phyloP scores from a whole-genome alignment of 148 eudicot species.

The Vaccinium vitisidaea region DNA sequence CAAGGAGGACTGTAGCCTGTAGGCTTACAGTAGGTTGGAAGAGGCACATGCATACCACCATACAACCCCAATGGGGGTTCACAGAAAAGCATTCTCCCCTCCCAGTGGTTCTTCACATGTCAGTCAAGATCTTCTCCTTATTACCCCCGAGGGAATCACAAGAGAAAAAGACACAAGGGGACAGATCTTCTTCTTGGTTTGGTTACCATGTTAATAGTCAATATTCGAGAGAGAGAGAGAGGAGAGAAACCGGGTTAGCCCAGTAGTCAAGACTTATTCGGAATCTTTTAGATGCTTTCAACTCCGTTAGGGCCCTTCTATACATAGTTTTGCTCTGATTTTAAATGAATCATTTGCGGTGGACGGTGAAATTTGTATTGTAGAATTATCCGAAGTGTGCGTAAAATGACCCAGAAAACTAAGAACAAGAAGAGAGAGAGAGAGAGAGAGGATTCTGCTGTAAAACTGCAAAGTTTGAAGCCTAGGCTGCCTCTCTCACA shows the following conservation, averaged over 20 bases:
- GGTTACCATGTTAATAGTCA: not conserved
- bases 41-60: conserved; percentile 8
- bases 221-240: too few relatives aligned
- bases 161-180: not conserved
- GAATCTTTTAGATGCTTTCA: too few relatives aligned
- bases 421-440: too few relatives aligned
- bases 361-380: too few relatives aligned
- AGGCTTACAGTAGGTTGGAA: not conserved
- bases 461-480: not conserved
- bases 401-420: too few relatives aligned
- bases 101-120: not conserved
- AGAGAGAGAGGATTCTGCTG: not conserved
- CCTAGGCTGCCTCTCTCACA: not conserved
- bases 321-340: too few relatives aligned
- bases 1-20: not conserved
- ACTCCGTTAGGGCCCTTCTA: too few relatives aligned
- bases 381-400: too few relatives aligned
- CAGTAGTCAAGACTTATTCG: too few relatives aligned
- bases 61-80: not conserved
- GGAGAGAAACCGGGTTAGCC: too few relatives aligned
- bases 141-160: not conserved
- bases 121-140: not conserved
- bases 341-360: too few relatives aligned
- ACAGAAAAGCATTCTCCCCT: not conserved
- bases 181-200: not conserved